Percentiles rank a stretch among this genome's conserved stretches.
phyloP scores from a whole-genome alignment of 2,329 filamentous ascomycete species.

The Colletotrichum cereale region DNA sequence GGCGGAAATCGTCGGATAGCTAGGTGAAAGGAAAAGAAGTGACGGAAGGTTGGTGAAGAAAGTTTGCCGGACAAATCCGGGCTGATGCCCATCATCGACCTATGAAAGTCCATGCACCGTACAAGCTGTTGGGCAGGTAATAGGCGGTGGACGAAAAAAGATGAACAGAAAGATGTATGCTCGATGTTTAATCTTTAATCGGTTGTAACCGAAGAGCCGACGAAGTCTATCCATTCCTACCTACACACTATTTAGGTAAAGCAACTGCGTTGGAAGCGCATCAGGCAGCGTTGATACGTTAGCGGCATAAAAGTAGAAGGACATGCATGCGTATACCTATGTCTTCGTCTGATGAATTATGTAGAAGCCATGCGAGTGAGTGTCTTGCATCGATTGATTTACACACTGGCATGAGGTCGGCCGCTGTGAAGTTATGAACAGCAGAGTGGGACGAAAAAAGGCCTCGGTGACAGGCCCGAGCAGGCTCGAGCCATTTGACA shows the following conservation, averaged over 20 bases:
- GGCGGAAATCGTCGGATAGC: slow-evolving; percentile 4
- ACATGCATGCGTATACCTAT: background rate
- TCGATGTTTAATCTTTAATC: background rate
- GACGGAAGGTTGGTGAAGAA: slow-evolving; percentile 11
- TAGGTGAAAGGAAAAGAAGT: slow-evolving; percentile 3
- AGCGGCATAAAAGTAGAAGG: background rate
- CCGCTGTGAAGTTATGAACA: background rate
- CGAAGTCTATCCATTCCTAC: background rate
- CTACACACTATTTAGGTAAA: too few species aligned
- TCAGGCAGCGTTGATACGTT: background rate
- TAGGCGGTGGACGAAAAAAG: background rate
- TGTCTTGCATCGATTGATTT: background rate
- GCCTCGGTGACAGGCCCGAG: slow-evolving; percentile 8
- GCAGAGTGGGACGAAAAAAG: background rate
- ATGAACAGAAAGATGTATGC: background rate
- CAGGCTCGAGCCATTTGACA: background rate
- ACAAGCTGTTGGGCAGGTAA: background rate
- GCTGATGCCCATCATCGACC: slow-evolving; percentile 23
- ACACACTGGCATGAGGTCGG: background rate
- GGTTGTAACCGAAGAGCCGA: background rate
- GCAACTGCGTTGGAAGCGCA: background rate
- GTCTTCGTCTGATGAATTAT: background rate
- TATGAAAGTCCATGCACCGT: slow-evolving; percentile 11
- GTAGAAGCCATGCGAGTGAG: background rate
- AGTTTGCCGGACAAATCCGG: slow-evolving; percentile 29